Evolutionary conservation across 1,284 basidiomycete species (phyloP).

Genomic region (Phlebopus sp.): DNA sequence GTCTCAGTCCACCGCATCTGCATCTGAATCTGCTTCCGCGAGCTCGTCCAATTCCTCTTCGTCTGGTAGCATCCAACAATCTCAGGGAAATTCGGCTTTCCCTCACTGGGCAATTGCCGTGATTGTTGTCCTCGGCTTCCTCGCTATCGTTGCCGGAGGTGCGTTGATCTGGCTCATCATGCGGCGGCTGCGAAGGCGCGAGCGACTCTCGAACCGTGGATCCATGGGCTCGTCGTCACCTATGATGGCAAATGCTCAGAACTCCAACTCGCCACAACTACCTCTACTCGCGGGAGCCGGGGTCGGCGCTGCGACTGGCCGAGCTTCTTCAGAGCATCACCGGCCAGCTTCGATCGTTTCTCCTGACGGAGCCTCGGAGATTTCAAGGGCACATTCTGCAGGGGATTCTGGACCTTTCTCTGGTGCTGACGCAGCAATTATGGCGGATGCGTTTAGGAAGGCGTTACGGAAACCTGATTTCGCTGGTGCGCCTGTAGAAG

Average conservation of each 20-base stretch:
- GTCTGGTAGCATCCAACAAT: slow-evolving; percentile 48
- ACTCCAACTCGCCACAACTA: slow-evolving; percentile 44
- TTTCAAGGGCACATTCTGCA: slow-evolving; percentile 56
- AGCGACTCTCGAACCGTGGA: slow-evolving; percentile 54
- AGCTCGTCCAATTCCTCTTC: slow-evolving; percentile 11
- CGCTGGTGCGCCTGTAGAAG: slow-evolving; percentile 60
- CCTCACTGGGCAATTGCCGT: slow-evolving; percentile 88
- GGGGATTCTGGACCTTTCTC: slow-evolving; percentile 68
- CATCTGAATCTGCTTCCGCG: slow-evolving; percentile 21
- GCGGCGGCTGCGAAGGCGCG: slow-evolving; percentile 57
- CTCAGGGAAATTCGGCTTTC: slow-evolving; percentile 42
- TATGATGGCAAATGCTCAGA: slow-evolving; percentile 66
- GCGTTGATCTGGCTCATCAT: slow-evolving; percentile 68
- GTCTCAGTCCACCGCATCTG: slow-evolving; percentile 19
- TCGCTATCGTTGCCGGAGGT: slow-evolving; percentile 68
- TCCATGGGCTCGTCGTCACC: slow-evolving; percentile 77
- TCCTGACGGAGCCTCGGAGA: slow-evolving; percentile 65
- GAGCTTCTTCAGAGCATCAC: slow-evolving; percentile 29
- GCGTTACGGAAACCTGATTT: slow-evolving; percentile 84
- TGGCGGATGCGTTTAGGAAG: slow-evolving; percentile 84
- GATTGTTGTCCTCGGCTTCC: slow-evolving; percentile 76
- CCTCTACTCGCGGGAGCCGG: slow-evolving; percentile 45
- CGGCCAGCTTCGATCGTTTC: slow-evolving; percentile 47
- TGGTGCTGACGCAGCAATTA: slow-evolving; percentile 80
- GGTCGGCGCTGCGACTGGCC: slow-evolving; percentile 31